Evolutionary conservation across 192 early-diverging fungal species (phyloP), one percentile per base, ranked within the genome.

Genomic region (Coemansia pectinata): DNA sequence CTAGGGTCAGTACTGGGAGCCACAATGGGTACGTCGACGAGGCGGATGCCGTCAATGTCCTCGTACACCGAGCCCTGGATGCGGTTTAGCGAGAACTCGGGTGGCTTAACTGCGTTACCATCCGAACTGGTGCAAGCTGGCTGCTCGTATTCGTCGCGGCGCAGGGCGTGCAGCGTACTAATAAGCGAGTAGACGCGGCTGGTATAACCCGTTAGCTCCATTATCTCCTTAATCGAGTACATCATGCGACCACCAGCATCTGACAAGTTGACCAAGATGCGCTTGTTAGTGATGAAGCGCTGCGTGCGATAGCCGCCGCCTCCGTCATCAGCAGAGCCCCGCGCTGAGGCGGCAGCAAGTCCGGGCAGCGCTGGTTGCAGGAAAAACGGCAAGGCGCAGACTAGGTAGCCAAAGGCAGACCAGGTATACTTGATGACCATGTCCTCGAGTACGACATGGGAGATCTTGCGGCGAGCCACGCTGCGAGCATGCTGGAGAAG

Each of bases 371-470:
- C 73, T 1, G 84, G 84, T 25, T 87, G 87, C 65, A 91, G 87
- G 73, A 98, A 97, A 45, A 97, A 94, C 2, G 96, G 96, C 59
- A 97, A 83, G 45, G 91, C 87, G 63, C 92, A 91, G 62, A 92
- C 87, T 44, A 91, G 75, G 48, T 95, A 86, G 21, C 96, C 96
- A 63, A 94, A 86, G 39, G 96, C 95, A 39, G 91, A 91, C 96
- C 96, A 98, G 7, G 85, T 89, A 83, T 98, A 98, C 79, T 98
- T 98, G 83, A 98, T 94, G 25, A 98, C 85, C 84, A 96, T 96
- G 72, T 98, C 96, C 76, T 99, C 97, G 63, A 99, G 81, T 90
- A 99, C 95, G 12, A 91, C 88, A 71, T 97, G 92, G 77, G 88
- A 87, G 64, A 99, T 90, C 50, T 92, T 89, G 77, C 91, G 86